Evolutionary conservation across 257 asterid genomes (phyloP).

Genomic region (Primulina tabacum): DNA sequence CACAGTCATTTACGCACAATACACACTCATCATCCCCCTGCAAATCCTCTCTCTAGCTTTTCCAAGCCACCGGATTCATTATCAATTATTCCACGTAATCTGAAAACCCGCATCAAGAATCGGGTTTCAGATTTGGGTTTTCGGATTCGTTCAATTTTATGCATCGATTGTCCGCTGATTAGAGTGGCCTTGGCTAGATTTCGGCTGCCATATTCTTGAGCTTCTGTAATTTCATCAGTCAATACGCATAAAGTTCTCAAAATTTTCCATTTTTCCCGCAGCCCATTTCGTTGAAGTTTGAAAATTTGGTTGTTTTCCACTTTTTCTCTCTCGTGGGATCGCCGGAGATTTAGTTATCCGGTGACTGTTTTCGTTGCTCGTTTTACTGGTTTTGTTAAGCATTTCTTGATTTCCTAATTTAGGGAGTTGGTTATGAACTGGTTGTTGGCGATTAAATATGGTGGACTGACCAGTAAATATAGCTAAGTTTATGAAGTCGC

Average conservation of each 20-base stretch:
- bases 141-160: conserved; percentile 6
- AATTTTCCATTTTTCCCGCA: conserved; percentile 14
- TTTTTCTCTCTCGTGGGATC: background rate
- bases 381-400: conserved; percentile 15
- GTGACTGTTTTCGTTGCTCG: conserved; percentile 8
- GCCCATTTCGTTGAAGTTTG: conserved; percentile 25
- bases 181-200: conserved; percentile 9
- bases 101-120: background rate
- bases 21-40: conserved; percentile 1
- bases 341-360: conserved; percentile 15
- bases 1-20: background rate
- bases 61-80: conserved; percentile 25
- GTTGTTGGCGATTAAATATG: conserved; percentile 23
- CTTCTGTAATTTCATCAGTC: conserved; percentile 16
- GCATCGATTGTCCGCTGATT: conserved; percentile 9
- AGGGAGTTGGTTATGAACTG: conserved; percentile 20
- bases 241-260: conserved; percentile 1
- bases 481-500: background rate
- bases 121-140: background rate
- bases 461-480: conserved; percentile 24
- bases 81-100: background rate
- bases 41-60: conserved; percentile 25
- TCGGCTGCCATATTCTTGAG: background rate
- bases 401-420: background rate
- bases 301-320: conserved; percentile 5